Base-by-base conservation (phyloP, 352 stramenopile species). In the Phytopythium vexans region DNA sequence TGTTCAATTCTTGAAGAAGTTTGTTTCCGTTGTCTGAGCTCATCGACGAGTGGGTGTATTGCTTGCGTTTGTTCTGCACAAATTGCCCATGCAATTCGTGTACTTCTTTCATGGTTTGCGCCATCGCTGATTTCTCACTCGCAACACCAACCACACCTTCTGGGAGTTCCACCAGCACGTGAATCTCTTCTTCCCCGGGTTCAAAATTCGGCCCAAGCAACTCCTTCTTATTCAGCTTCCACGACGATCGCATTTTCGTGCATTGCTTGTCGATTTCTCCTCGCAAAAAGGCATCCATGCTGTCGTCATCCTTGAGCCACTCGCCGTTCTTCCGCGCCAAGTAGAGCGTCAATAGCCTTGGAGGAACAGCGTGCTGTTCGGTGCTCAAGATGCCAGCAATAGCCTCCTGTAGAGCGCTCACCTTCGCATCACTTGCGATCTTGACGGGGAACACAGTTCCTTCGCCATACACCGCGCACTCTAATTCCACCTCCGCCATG, bases 1-100 rank as follows among this genome's bases (percentile, higher is more conserved):
- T 62, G 16, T 69, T 59, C n/a, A 77, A 48, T 9, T 56, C 52
- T 16, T 58, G 14, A 49, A 74, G 47, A 60, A 78, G 53, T 35
- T 60, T 39, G 10, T 43, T 52, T 33, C 54, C 54, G 15, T 63
- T 45, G 33, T 9, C 64, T 11, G 63, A 70, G 44, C 39, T 43
- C 41, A 67, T 37, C 21, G 54, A 15, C 10, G 67, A 75, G 46
- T 67, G 63, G 45, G 15, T 27, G 49, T 70, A 75, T 58, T 32
- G 31, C 54, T 72, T 62, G 7, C 59, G 59, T 48, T 66, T 66
- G 7, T 6, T 50, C 56, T 55, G 56, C 52, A 58, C 45, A 54
- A 57, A 37, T 56, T 58, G 48, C n/a, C n/a, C n/a, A n/a, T n/a
- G n/a, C n/a, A n/a, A n/a, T 35, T 52, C 54, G 14, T 66, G 39